Conservation (phyloP, 139 green algal species). For the Micromonas pusilla region DNA sequence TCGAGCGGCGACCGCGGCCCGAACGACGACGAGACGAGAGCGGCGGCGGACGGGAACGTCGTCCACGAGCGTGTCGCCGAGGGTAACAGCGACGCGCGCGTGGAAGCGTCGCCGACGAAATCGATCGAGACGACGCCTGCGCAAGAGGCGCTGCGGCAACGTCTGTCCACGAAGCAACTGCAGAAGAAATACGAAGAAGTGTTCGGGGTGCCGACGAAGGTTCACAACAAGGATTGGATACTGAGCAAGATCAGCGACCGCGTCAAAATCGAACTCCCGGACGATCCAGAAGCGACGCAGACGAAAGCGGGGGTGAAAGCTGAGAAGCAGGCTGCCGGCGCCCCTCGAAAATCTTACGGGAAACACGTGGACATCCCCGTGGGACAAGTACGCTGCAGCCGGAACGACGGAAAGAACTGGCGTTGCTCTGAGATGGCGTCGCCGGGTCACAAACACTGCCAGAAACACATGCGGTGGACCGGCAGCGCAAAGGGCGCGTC, state of each 20-base stretch:
- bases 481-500: background rate
- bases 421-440: slow-evolving; percentile 23
- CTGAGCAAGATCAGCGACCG: slow-evolving; percentile 8
- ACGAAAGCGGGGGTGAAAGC: too few relatives aligned
- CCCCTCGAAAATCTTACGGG: background rate
- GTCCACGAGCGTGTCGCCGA: too few relatives aligned
- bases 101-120: background rate
- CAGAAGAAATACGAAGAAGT: background rate
- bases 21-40: background rate
- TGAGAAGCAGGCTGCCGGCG: background rate
- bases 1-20: background rate
- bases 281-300: background rate
- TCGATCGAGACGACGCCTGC: background rate
- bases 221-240: slow-evolving; percentile 20
- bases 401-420: slow-evolving; percentile 29
- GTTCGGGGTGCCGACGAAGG: slow-evolving; percentile 5
- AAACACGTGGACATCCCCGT: background rate
- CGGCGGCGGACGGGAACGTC: too few relatives aligned
- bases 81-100: too few relatives aligned
- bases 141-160: background rate
- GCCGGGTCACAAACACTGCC: slow-evolving; percentile 18
- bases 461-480: slow-evolving; percentile 20
- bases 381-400: slow-evolving; percentile 5
- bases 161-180: background rate
- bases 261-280: background rate